phyloP scores from a whole-genome alignment of 495 filamentous ascomycete genomes.

The Aspergillus olivimuriae region DNA sequence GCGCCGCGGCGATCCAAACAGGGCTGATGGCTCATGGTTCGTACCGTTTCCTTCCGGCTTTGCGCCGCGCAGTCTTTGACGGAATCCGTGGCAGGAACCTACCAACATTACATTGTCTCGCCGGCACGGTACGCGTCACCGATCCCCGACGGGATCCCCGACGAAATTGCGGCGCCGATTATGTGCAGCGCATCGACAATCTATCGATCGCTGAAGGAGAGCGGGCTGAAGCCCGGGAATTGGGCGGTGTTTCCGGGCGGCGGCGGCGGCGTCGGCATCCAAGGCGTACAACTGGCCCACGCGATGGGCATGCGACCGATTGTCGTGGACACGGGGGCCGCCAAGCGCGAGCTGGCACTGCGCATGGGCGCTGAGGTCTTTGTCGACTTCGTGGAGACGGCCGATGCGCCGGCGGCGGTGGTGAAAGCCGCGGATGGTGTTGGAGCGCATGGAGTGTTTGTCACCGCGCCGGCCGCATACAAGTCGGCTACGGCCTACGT shows the following conservation, averaged over 20 bases:
- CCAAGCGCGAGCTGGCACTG: conserved; percentile 32
- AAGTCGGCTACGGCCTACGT: conserved; percentile 30
- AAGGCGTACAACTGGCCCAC: conserved; percentile 54
- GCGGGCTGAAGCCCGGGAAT: conserved; percentile 48
- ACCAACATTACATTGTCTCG: conserved; percentile 61
- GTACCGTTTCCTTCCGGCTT: no score
- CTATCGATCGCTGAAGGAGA: conserved; percentile 49
- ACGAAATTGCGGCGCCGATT: conserved; percentile 55
- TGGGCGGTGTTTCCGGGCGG: conserved; percentile 50
- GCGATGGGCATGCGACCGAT: conserved; percentile 50
- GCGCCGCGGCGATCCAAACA: conserved; percentile 24
- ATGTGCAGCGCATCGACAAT: conserved; percentile 54
- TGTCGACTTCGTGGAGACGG: conserved; percentile 38
- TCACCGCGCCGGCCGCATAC: conserved; percentile 44
- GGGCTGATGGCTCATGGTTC: conserved; percentile 32
- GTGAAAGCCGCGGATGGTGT: conserved; percentile 38
- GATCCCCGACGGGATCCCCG: conserved; percentile 54
- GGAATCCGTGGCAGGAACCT: conserved; percentile 46
- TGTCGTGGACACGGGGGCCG: conserved; percentile 41
- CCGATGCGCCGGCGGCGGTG: conserved; percentile 31
- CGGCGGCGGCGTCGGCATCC: conserved; percentile 59
- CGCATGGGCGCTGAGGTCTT: conserved; percentile 48
- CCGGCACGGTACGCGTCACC: conserved; percentile 59
- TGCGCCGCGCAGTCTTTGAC: no score
- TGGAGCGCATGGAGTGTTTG: conserved; percentile 45